Percentiles rank a stretch among this genome's conserved stretches.
Conservation (phyloP, 768 basidiomycete species). For the Ramaria rubella region DNA sequence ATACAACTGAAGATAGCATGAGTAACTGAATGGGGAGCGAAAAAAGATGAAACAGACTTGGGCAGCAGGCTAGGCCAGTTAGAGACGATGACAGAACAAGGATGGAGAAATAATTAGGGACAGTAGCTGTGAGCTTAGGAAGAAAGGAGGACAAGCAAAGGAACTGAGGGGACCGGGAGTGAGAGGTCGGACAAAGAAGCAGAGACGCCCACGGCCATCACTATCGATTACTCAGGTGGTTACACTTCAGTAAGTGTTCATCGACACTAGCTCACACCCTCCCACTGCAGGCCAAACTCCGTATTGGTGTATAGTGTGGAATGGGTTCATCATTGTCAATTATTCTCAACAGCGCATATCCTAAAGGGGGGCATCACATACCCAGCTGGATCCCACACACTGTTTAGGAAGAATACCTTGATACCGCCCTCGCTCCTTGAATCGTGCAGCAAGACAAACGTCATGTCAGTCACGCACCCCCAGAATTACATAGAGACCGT, state of each 20-base stretch:
- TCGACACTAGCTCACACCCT: constrained; percentile 82
- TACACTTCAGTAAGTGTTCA: constrained; percentile 47
- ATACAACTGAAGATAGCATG: constrained; percentile 15
- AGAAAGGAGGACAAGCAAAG: constrained; percentile 8
- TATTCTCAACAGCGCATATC: too few relatives aligned
- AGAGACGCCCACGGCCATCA: constrained; percentile 7
- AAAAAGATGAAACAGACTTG: constrained; percentile 15
- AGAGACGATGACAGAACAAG: constrained; percentile 10
- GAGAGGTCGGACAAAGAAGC: constrained; percentile 6
- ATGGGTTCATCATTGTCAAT: constrained; percentile 90
- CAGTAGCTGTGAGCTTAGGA: constrained; percentile 13
- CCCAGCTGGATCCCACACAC: constrained; percentile 97
- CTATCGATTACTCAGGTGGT: neutral
- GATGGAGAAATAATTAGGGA: constrained; percentile 16
- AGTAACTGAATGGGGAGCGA: constrained; percentile 25
- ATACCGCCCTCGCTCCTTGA: constrained; percentile 97
- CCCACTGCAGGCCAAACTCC: constrained; percentile 74
- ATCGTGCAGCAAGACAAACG: constrained; percentile 92
- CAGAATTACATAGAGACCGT: constrained; percentile 71
- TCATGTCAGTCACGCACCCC: constrained; percentile 61
- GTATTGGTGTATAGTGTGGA: constrained; percentile 87
- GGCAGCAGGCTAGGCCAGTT: constrained; percentile 30
- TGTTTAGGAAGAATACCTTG: constrained; percentile 82
- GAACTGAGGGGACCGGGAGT: constrained; percentile 5
- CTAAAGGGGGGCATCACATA: too few relatives aligned